phyloP scores from a whole-genome alignment of 768 basidiomycete genomes.

The Leccinum rimulosum region DNA sequence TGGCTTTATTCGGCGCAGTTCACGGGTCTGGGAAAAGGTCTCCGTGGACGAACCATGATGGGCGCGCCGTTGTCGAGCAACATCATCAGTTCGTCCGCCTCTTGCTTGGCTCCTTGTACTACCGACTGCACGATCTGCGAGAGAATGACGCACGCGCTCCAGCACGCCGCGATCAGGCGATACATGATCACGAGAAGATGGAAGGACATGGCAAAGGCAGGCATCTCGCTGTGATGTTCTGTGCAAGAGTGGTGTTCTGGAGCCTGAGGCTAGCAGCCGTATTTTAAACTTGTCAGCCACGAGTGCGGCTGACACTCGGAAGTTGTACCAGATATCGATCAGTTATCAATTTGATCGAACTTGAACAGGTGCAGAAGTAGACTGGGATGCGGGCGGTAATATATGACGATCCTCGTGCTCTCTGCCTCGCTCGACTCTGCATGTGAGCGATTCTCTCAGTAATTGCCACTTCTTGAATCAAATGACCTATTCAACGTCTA shows the following conservation, averaged over 20 bases:
- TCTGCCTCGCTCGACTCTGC: no score
- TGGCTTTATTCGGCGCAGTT: background rate
- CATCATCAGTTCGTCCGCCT: constrained; percentile 15
- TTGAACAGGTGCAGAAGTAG: no score
- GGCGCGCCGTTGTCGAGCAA: constrained; percentile 7
- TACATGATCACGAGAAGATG: constrained; percentile 5
- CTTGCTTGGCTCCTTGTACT: constrained; percentile 14
- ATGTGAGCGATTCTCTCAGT: no score
- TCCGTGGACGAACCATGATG: background rate
- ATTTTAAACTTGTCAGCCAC: background rate
- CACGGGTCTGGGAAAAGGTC: background rate
- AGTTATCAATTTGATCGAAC: no score
- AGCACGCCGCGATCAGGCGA: background rate
- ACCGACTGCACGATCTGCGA: constrained; percentile 6
- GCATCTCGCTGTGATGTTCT: background rate
- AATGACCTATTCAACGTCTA: no score
- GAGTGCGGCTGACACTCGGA: background rate
- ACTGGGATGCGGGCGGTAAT: no score
- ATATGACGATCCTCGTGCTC: no score
- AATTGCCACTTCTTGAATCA: no score
- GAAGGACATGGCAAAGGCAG: background rate
- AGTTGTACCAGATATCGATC: background rate
- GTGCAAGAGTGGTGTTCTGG: background rate
- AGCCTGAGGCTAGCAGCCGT: background rate
- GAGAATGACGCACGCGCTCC: constrained; percentile 15